Percentiles rank a stretch among this genome's conserved stretches.
Conservation (phyloP, 2,329 filamentous ascomycete genomes). For the Ophiostoma angusticollis region DNA sequence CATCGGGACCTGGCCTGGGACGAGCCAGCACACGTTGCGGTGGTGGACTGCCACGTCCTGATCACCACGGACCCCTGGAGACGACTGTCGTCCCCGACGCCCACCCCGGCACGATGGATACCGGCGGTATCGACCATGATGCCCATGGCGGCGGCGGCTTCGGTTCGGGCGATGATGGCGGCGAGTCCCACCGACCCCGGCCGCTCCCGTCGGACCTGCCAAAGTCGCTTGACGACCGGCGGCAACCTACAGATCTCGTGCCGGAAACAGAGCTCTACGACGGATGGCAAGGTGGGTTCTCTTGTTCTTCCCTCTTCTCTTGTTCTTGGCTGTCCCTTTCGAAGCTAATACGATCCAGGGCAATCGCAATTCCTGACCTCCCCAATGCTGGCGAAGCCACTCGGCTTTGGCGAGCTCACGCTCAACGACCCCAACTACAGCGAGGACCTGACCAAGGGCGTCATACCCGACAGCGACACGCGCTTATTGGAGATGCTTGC, state of each 20-base stretch:
- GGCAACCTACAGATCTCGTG: slow-evolving; percentile 51
- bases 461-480: slow-evolving; percentile 62
- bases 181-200: slow-evolving; percentile 29
- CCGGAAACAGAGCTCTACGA: slow-evolving; percentile 95
- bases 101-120: slow-evolving; percentile 2
- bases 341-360: too few relatives aligned
- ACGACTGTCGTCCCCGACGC: not conserved
- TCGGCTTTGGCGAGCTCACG: slow-evolving; percentile 69
- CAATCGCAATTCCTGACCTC: slow-evolving; percentile 91
- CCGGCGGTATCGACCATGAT: slow-evolving; percentile 1
- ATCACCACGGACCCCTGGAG: not conserved
- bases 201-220: slow-evolving; percentile 73
- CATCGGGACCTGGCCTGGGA: not conserved
- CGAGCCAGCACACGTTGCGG: not conserved
- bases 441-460: slow-evolving; percentile 43
- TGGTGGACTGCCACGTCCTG: slow-evolving; percentile 2
- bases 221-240: slow-evolving; percentile 80
- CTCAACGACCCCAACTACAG: slow-evolving; percentile 68
- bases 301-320: slow-evolving; percentile 1
- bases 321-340: slow-evolving; percentile 6
- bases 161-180: slow-evolving; percentile 6
- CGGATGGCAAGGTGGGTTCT: slow-evolving; percentile 73
- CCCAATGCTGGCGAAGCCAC: slow-evolving; percentile 69
- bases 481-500: slow-evolving; percentile 93
- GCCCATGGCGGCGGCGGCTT: slow-evolving; percentile 9